A percentile compares a stretch with the other conserved stretches of the same genome.
phyloP scores from a whole-genome alignment of 768 basidiomycete genomes.

The Leccinum fibrillosum region DNA sequence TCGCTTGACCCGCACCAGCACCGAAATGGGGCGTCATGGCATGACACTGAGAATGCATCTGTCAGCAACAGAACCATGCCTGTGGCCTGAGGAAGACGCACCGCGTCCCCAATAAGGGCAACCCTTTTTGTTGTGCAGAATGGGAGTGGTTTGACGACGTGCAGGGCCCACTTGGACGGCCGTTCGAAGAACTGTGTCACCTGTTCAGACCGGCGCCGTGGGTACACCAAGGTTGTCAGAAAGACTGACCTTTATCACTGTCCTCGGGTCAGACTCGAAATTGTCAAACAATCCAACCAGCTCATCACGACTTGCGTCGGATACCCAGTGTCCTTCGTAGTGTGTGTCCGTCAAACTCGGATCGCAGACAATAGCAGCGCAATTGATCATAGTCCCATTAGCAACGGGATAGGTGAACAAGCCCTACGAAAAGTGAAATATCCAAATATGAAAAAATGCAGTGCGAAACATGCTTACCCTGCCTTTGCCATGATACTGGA shows the following conservation, averaged over 20 bases:
- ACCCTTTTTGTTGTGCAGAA: constrained; percentile 38
- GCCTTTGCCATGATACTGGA: constrained; percentile 13
- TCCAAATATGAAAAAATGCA: not conserved
- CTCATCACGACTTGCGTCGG: constrained; percentile 30
- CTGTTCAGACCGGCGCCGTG: not conserved
- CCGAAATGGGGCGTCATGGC: constrained; percentile 25
- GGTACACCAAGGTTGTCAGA: not conserved
- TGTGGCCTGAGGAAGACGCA: constrained; percentile 13
- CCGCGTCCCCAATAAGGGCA: constrained; percentile 38
- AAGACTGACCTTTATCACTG: constrained; percentile 26
- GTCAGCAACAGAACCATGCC: not conserved
- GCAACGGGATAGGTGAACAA: constrained; percentile 40
- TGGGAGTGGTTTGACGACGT: constrained; percentile 40
- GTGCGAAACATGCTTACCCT: not conserved
- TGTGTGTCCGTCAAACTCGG: constrained; percentile 26
- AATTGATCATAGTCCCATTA: constrained; percentile 35
- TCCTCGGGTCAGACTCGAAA: constrained; percentile 36
- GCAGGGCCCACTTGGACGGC: constrained; percentile 43
- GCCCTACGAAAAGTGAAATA: constrained; percentile 27
- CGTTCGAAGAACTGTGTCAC: constrained; percentile 31
- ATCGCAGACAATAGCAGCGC: constrained; percentile 32
- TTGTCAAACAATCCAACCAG: constrained; percentile 27
- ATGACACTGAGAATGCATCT: constrained; percentile 8
- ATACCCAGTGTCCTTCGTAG: constrained; percentile 33
- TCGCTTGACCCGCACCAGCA: constrained; percentile 27